Evolutionary conservation across 768 basidiomycete species (phyloP), one percentile per base, ranked within the genome.

Genomic region (Kwoniella heveanensis): DNA sequence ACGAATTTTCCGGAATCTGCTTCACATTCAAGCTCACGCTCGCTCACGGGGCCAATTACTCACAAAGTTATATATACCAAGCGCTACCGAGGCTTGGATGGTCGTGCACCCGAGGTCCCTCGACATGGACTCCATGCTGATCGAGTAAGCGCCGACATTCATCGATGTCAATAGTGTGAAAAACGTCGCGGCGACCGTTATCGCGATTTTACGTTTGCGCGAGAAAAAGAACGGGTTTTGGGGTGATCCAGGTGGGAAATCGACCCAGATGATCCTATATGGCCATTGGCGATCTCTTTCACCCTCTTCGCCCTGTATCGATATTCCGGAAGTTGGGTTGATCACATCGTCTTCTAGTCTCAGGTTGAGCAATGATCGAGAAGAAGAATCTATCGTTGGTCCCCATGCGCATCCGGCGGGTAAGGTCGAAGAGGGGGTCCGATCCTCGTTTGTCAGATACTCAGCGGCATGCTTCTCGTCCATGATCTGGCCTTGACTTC

Each of bases 161-260:
- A 66, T 60, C 5, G 74, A 66, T 21, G 74, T 71, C 19, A 69
- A 53, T 10, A 64, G 50, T 0, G 78, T 72, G 54, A 74, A 79
- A n/a, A 71, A 64, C 17, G 70, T 57, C 0, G 74, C 78, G 15
- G 74, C 71, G 27, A 44, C 54, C 21, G 70, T 64, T 10, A 77
- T 76, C 9, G 65, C 60, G 22, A 57, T 57, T 64, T 79, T 79
- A 25, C 73, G 50, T 0, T 48, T 13, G n/a, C 21, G 25, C 7
- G 68, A 49, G 59, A 74, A 77, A 21, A 60, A 58, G 54, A 76
- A 72, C 2, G 78, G 78, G 48, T 79, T 69, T 13, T 64, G 57
- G 13, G 66, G 63, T n/a, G 74, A 76, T 15, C 30, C 22, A 49
- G 65, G 54, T 6, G 74, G 65, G 57, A 79, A 79, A 46, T 79